phyloP scores from a whole-genome alignment of 2,329 filamentous ascomycete species.

The Aspergillus sp. region DNA sequence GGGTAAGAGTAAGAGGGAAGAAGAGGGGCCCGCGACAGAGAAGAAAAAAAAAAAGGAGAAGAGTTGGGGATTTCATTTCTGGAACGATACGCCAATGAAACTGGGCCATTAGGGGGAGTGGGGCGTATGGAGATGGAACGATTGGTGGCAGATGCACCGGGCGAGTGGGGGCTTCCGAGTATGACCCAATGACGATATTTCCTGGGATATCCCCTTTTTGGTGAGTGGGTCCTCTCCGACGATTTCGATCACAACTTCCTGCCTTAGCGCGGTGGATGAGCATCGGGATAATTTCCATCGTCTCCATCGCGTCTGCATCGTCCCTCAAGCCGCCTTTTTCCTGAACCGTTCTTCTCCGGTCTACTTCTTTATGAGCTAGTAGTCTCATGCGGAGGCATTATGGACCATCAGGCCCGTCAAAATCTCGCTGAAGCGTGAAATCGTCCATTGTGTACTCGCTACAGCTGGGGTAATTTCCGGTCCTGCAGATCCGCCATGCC shows the following conservation, averaged over 20 bases:
- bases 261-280: too few relatives aligned
- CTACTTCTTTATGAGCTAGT: too few relatives aligned
- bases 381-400: too few relatives aligned
- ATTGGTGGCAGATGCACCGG: neutral
- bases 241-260: constrained; percentile 2
- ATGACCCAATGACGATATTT: constrained; percentile 8
- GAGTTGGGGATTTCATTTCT: constrained; percentile 6
- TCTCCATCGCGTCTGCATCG: too few relatives aligned
- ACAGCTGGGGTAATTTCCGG: constrained; percentile 10
- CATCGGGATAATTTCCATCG: too few relatives aligned
- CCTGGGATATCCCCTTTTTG: constrained; percentile 12
- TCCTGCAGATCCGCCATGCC: constrained; percentile 8
- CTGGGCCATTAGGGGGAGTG: neutral
- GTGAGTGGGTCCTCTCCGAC: constrained; percentile 3
- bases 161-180: neutral
- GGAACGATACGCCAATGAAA: constrained; percentile 10
- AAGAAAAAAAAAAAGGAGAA: neutral
- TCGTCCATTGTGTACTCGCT: neutral
- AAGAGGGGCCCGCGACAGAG: neutral
- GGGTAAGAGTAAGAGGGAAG: neutral
- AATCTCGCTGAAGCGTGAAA: too few relatives aligned
- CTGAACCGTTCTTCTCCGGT: too few relatives aligned
- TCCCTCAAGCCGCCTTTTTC: too few relatives aligned
- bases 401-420: too few relatives aligned
- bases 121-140: neutral